Base-by-base conservation (phyloP, 169 alveolate genomes). In the Cryptosporidium andersoni region DNA sequence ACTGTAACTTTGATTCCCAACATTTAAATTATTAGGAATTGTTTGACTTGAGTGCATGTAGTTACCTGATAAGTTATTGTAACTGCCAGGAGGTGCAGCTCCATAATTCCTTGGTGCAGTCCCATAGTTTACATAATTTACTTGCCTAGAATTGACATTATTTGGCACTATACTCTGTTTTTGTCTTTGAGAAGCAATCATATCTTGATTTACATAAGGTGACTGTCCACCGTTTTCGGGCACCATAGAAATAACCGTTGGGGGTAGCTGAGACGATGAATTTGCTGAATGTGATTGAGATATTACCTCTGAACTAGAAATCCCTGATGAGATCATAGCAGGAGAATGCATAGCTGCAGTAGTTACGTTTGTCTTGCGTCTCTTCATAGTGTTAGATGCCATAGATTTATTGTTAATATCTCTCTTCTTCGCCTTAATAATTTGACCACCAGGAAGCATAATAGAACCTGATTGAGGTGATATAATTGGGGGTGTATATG, bases 381-480 rank as follows among this genome's bases (percentile, higher is more conserved):
- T 36, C 47, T 74, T 74, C 34, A 60, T 37, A 47, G 39, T 74
- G 63, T 51, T 60, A 16, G 58, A 11, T 36, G 45, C 47, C 3
- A 14, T 25, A 52, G 40, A 68, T 48, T 74, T 74, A 45, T 74
- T 66, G 14, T 14, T 56, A 34, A 74, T 49, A 42, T 74, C 85
- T 49, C 85, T 74, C 39, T 74, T 74, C 64, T 74, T 74, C 39
- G 60, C 48, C 37, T 74, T 74, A 5, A 74, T 62, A 16, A 74
- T 62, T 37, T 74, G 85, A 55, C 34, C 47, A 34, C 60, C 60
- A 0, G 66, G 49, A 58, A 74, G 66, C 34, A 55, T 42, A 7
- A 74, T 55, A 25, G 55, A 68, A 2, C 85, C 74, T 11, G 66
- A 63, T 37, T 43, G 66, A 3, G 49, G 49, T n/a, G 64, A 39